Conservation (phyloP, 2,329 filamentous ascomycete genomes). For the Curvularia eragrostidis region DNA sequence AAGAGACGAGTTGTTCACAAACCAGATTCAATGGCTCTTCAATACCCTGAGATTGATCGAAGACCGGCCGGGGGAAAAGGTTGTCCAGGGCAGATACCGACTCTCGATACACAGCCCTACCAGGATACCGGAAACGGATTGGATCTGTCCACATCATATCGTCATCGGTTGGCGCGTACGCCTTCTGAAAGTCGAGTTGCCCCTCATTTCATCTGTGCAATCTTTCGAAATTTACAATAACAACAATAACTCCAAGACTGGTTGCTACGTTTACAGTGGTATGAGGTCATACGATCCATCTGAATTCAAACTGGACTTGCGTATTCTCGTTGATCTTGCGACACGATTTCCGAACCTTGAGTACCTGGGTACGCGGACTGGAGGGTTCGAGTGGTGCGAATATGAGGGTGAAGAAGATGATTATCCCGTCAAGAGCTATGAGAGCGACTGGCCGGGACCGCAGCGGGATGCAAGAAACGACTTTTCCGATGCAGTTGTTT, state of each 20-base stretch:
- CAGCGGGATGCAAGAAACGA: conserved; percentile 1
- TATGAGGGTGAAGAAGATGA: not conserved
- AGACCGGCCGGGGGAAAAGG: not conserved
- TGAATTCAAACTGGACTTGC: not conserved
- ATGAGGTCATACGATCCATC: not conserved
- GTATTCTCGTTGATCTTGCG: not conserved
- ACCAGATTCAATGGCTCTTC: not conserved
- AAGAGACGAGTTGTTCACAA: not conserved
- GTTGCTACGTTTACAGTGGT: not conserved
- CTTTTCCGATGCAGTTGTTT: not conserved
- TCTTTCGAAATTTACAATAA: conserved; percentile 1
- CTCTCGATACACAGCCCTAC: not conserved
- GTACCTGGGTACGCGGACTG: not conserved
- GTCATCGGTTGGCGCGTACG: conserved; percentile 1
- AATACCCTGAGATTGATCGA: not conserved
- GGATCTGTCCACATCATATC: not conserved
- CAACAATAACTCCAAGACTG: not conserved
- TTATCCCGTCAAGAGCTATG: not conserved
- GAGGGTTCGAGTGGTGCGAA: conserved; percentile 1
- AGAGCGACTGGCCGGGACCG: not conserved
- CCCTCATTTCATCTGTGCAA: not conserved
- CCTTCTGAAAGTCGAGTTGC: not conserved
- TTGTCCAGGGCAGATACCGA: not conserved
- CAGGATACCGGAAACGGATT: not conserved
- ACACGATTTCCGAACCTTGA: not conserved